Base-by-base conservation (phyloP, 2,329 filamentous ascomycete species). In the Clarireedia homoeocarpa region DNA sequence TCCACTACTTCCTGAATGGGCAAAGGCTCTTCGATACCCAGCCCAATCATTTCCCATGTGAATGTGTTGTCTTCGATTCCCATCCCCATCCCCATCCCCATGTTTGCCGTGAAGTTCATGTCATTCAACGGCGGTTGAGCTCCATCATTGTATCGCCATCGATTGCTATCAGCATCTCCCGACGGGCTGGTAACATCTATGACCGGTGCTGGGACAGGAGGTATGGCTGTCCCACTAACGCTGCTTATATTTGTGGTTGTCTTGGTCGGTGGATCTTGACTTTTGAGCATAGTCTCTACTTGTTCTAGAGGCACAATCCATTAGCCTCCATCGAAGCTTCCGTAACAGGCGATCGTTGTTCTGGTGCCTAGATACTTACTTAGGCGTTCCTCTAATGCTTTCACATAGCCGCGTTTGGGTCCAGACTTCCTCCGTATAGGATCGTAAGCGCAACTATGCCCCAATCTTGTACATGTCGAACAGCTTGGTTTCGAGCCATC, bases 261-360 rank as follows among this genome's bases (percentile, higher is more conserved):
- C 30, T 57, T 60, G 51, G 58, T 55, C 10, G 55, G 56, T 20
- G 78, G 72, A 53, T 89, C 87, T 68, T 95, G 87, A 5, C 83
- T 89, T 74, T 92, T 95, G 59, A 96, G 76, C 55, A 96, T 75
- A 1, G 88, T 94, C 75, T 96, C 92, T 55, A 97, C 91, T 78
- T 96, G 91, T 71, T 92, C 90, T 95, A 65, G 45, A 50, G 48
- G 49, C 9, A 50, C 36, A 26, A 36, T 23, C 34, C 26, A 34
- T 55, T 45, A 55, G 53, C 38, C 38, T 6, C 24, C 15, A 17
- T 24, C 44, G 40, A n/a, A 34, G 14, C n/a, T 26, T 39, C 30
- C 14, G 55, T 61, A 54, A 66, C 57, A 56, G 34, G 20, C 58
- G 48, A 47, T 40, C 14, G 42, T 48, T 15, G 14, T 30, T 27